Evolutionary conservation across 139 green algal genomes (phyloP), one percentile per base, ranked within the genome.

Genomic region (Coccomyxa sp.): DNA sequence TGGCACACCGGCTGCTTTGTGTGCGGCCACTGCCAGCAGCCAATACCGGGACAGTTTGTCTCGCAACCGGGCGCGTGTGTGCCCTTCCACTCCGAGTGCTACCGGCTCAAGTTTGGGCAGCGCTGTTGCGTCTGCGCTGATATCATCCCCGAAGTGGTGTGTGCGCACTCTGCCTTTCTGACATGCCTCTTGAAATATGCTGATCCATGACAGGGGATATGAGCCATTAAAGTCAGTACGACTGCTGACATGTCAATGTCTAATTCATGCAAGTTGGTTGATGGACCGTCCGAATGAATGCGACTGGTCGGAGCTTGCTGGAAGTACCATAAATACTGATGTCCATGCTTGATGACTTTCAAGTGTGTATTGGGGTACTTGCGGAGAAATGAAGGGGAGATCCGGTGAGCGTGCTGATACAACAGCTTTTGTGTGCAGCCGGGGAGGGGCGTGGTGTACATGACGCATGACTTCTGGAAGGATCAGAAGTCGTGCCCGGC

Each of bases 61-160:
- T 75, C 57, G 23, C 67, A 82, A 1, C 76, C 87, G 45, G 77
- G 79, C 9, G 77, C 63, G 10, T 25, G 21, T 11, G 63, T 57
- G 81, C 87, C 88, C 0, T 94, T 90, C 77, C 92, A 95, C 79
- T 15, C 76, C 11, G 74, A 82, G 12, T 95, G 91, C 87, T 82
- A 90, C 79, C 82, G 83, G 57, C 59, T 89, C 31, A 45, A 74
- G 21, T 91, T 91, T 82, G 79, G 92, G 63, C 91, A 91, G 0
- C 74, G 79, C 66, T 96, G 93, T 87, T 15, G 32, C 38, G 92
- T 96, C 18, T 96, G 93, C 80, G 51, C 60, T 13, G 45, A 83
- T 15, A 90, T 89, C 83, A 86, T 96, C 4, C 84, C 91, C 25
- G 13, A 27, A 51, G 17, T 71, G 30, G n/a, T 68, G 16, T 21